Evolutionary conservation across 805 yeast genomes (phyloP).

Genomic region (Candida sakaeoensis): DNA sequence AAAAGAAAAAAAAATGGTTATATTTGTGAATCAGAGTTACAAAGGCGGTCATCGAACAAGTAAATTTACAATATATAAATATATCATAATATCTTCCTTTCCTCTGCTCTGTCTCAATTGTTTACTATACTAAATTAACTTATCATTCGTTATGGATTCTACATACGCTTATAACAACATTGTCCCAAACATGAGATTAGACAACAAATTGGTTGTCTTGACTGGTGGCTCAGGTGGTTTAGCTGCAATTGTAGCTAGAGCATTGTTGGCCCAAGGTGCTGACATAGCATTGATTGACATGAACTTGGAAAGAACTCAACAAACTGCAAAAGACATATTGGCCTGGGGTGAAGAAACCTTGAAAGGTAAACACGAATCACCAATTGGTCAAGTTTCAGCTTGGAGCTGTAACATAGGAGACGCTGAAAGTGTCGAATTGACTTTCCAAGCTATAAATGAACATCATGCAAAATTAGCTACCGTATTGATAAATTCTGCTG

Average conservation of each 20-base stretch:
- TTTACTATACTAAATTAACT: not conserved
- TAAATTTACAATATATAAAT: too few relatives aligned
- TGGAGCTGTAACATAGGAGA: slow-evolving; percentile 77
- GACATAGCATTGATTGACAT: slow-evolving; percentile 70
- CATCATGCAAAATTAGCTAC: slow-evolving; percentile 62
- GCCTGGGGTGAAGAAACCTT: slow-evolving; percentile 46
- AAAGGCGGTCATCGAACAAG: slow-evolving; percentile 7
- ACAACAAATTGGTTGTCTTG: slow-evolving; percentile 65
- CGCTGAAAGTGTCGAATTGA: slow-evolving; percentile 52
- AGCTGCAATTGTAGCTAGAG: slow-evolving; percentile 60
- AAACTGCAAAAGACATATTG: slow-evolving; percentile 48
- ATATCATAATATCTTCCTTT: not conserved
- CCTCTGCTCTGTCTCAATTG: too few relatives aligned
- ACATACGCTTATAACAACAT: slow-evolving; percentile 38
- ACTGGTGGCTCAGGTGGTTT: slow-evolving; percentile 85
- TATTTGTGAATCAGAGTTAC: not conserved
- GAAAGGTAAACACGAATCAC: slow-evolving; percentile 28
- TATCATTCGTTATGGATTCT: slow-evolving; percentile 17
- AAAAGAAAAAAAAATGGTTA: not conserved
- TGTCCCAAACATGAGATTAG: slow-evolving; percentile 64
- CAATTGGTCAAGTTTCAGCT: slow-evolving; percentile 46
- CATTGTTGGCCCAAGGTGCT: slow-evolving; percentile 73
- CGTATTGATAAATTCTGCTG: slow-evolving; percentile 75
- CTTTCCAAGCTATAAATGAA: slow-evolving; percentile 50
- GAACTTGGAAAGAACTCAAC: slow-evolving; percentile 54